A percentile compares a stretch with the other conserved stretches of the same genome.
phyloP scores from a whole-genome alignment of 345 rosid species.

The Raphanus raphanistrum region DNA sequence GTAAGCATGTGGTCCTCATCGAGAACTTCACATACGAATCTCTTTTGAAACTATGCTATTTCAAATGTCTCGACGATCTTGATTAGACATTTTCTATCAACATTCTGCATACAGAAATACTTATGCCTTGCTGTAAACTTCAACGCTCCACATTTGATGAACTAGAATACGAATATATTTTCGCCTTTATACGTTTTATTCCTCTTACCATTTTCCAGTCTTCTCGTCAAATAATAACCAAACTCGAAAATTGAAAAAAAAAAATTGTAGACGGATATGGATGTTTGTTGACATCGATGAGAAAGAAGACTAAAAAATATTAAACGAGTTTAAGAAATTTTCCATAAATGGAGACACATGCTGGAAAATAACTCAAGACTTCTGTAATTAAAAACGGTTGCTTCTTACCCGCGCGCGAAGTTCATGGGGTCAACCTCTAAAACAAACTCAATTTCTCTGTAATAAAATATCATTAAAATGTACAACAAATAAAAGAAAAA shows the following conservation, averaged over 20 bases:
- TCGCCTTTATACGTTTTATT: not conserved
- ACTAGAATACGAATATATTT: not conserved
- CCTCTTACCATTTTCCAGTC: not conserved
- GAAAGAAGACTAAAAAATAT: slow-evolving; percentile 19
- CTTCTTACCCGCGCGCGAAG: slow-evolving; percentile 35
- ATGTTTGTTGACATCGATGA: not conserved
- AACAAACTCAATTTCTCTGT: slow-evolving; percentile 22
- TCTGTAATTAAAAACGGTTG: slow-evolving; percentile 36
- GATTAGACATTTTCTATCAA: not conserved
- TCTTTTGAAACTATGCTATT: not conserved
- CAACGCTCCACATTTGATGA: not conserved
- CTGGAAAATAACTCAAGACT: slow-evolving; percentile 26
- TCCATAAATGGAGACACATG: slow-evolving; percentile 34
- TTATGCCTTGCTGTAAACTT: not conserved
- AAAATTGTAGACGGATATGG: not conserved
- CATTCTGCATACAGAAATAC: not conserved
- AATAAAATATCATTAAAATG: slow-evolving; percentile 14
- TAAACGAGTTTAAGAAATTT: slow-evolving; percentile 21
- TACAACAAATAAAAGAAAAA: not conserved
- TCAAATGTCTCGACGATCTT: not conserved
- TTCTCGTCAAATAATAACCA: not conserved
- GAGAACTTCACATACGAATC: slow-evolving; percentile 27
- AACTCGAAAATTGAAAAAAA: not conserved
- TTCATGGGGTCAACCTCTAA: slow-evolving; percentile 31
- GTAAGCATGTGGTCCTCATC: slow-evolving; percentile 25